A percentile compares a stretch with the other conserved stretches of the same genome.
Evolutionary conservation across 306 rosid genomes (phyloP).

Genomic region (Gynostemma pentaphyllum): DNA sequence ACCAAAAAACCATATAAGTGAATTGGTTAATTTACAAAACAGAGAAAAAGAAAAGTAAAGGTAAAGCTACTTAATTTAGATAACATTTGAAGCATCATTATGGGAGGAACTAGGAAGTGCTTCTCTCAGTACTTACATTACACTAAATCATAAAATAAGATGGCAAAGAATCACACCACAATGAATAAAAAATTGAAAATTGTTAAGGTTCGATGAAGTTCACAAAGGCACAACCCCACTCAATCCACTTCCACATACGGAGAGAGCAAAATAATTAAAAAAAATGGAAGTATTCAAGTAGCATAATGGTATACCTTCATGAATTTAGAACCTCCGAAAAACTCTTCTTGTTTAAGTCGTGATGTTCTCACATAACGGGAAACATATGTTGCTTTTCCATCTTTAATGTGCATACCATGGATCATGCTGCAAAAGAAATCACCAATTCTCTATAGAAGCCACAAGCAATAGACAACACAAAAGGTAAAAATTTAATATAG

Average conservation of each 20-base stretch:
- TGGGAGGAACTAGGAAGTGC: background rate
- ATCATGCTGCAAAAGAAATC: slow-evolving; percentile 59
- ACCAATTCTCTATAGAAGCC: background rate
- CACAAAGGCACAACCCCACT: too few relatives aligned
- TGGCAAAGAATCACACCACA: background rate
- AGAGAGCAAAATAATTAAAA: background rate
- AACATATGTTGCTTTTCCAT: slow-evolving; percentile 82
- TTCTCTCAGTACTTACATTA: background rate
- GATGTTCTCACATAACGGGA: slow-evolving; percentile 81
- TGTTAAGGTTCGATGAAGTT: background rate
- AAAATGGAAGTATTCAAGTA: background rate
- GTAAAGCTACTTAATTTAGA: background rate
- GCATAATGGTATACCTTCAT: slow-evolving; percentile 44
- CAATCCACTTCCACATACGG: background rate
- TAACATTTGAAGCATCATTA: background rate
- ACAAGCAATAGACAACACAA: background rate
- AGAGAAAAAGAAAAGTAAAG: background rate
- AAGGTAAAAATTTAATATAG: slow-evolving; percentile 7
- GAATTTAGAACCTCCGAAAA: slow-evolving; percentile 75
- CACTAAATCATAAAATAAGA: background rate
- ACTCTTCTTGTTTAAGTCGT: slow-evolving; percentile 81
- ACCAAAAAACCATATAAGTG: background rate
- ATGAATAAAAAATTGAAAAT: background rate
- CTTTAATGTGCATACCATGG: slow-evolving; percentile 89
- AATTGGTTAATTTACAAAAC: background rate